Evolutionary conservation across 2,329 filamentous ascomycete species (phyloP).

Genomic region (Venturia oleaginea): DNA sequence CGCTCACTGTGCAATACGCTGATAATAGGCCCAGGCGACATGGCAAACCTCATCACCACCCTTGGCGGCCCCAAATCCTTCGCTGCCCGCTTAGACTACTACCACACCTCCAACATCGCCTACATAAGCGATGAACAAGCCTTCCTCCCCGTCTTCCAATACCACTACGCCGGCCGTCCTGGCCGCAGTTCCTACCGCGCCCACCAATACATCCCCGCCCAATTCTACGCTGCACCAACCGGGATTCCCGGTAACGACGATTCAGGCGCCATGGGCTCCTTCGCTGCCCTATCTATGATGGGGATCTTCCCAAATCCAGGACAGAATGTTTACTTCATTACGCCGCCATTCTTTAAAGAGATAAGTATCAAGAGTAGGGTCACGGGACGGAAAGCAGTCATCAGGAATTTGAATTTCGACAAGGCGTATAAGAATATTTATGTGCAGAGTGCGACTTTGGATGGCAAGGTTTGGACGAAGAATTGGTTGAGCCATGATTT

Average conservation of each 20-base stretch:
- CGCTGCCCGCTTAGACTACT: constrained; percentile 33
- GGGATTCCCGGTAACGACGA: constrained; percentile 41
- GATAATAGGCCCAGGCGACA: background rate
- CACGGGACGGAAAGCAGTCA: constrained; percentile 34
- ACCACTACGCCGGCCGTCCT: constrained; percentile 38
- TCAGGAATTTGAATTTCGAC: constrained; percentile 35
- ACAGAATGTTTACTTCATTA: constrained; percentile 40
- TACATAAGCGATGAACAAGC: constrained; percentile 41
- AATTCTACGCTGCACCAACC: constrained; percentile 32
- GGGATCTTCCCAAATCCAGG: constrained; percentile 39
- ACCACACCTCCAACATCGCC: constrained; percentile 34
- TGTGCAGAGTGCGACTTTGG: constrained; percentile 35
- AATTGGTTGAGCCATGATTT: constrained; percentile 39
- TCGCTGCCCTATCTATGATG: constrained; percentile 35
- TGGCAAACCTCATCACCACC: constrained; percentile 27
- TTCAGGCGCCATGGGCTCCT: constrained; percentile 38
- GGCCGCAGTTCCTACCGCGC: constrained; percentile 32
- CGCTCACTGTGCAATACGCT: background rate
- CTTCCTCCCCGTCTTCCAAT: constrained; percentile 37
- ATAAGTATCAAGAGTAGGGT: constrained; percentile 31
- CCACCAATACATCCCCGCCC: constrained; percentile 36
- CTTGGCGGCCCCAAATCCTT: constrained; percentile 34
- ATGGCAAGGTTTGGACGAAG: constrained; percentile 33
- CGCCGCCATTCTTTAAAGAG: constrained; percentile 36
- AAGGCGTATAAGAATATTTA: constrained; percentile 32